Conservation (phyloP, 495 filamentous ascomycete genomes). For the Xylaria venustula region DNA sequence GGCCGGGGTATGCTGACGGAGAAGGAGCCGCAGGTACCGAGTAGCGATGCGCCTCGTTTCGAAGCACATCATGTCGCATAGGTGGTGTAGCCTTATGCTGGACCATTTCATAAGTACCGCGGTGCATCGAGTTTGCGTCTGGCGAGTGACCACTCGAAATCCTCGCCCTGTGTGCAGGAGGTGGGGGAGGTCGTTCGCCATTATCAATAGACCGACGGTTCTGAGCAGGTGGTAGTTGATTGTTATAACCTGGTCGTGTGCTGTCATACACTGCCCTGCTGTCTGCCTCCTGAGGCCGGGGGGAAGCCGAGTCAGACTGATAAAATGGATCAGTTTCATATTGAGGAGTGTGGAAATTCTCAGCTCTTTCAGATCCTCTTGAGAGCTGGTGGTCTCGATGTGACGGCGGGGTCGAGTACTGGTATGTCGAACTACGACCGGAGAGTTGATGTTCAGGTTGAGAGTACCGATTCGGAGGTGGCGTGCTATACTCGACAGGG, state of each 20-base stretch:
- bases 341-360: slow-evolving; percentile 23
- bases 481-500: slow-evolving; percentile 42
- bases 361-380: slow-evolving; percentile 31
- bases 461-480: slow-evolving; percentile 29
- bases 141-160: slow-evolving; percentile 35
- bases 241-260: slow-evolving; percentile 15
- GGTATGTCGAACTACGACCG: slow-evolving; percentile 24
- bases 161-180: slow-evolving; percentile 43
- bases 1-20: slow-evolving; percentile 40
- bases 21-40: slow-evolving; percentile 31
- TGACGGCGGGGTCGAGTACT: slow-evolving; percentile 29
- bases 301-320: slow-evolving; percentile 14
- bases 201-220: slow-evolving; percentile 22
- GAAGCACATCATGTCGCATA: slow-evolving; percentile 51
- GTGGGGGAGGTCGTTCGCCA: slow-evolving; percentile 44
- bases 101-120: slow-evolving; percentile 23
- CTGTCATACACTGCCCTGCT: slow-evolving; percentile 19
- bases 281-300: slow-evolving; percentile 20
- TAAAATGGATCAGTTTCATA: slow-evolving; percentile 29
- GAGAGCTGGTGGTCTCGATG: slow-evolving; percentile 32
- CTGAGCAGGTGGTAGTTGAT: slow-evolving; percentile 13
- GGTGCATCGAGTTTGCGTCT: background rate
- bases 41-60: slow-evolving; percentile 47
- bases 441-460: slow-evolving; percentile 32
- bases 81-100: slow-evolving; percentile 32